A percentile compares a stretch with the other conserved stretches of the same genome.
These are phyloP conservation scores for Amaranthus cruentus DNA, from an alignment of 148 eudicot genomes.

Conservation along the genomic window DNA sequence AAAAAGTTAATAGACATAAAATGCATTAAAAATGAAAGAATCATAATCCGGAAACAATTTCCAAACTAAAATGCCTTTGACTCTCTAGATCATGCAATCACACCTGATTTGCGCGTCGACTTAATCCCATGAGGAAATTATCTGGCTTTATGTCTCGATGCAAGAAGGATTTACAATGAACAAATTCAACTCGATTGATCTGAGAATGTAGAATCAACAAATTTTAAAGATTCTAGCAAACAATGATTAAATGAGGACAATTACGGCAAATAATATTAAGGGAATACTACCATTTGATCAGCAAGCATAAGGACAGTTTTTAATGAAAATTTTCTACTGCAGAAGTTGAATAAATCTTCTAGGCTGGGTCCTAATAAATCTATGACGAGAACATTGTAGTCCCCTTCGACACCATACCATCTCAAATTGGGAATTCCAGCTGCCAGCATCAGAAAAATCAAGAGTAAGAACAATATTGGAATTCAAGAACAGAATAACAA, in stretches of 20 bases:
- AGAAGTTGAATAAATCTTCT: slow-evolving; percentile 92
- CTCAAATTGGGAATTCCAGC: slow-evolving; percentile 88
- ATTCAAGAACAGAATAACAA: too few species aligned
- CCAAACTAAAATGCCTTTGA: neutral
- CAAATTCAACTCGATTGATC: slow-evolving; percentile 92
- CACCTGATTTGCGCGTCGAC: slow-evolving; percentile 97
- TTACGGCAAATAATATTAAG: neutral
- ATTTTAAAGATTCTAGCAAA: neutral
- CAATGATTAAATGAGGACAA: too few species aligned
- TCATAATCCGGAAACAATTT: neutral
- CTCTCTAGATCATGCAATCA: neutral
- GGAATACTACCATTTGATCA: slow-evolving; percentile 75
- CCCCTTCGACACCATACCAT: slow-evolving; percentile 98
- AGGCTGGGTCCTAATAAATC: slow-evolving; percentile 96
- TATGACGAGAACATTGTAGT: slow-evolving; percentile 90
- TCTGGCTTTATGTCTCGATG: slow-evolving; percentile 99
- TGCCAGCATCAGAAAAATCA: slow-evolving; percentile 30
- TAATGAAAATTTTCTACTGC: slow-evolving; percentile 86
- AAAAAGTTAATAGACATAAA: slow-evolving; percentile 18
- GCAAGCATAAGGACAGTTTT: slow-evolving; percentile 99
- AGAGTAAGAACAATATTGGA: neutral
- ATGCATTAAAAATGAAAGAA: slow-evolving; percentile 7
- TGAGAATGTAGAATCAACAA: slow-evolving; percentile 26
- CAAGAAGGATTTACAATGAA: slow-evolving; percentile 86
- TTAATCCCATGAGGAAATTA: slow-evolving; percentile 98